Evolutionary conservation across 306 rosid species (phyloP).

Genomic region (Morella rubra): DNA sequence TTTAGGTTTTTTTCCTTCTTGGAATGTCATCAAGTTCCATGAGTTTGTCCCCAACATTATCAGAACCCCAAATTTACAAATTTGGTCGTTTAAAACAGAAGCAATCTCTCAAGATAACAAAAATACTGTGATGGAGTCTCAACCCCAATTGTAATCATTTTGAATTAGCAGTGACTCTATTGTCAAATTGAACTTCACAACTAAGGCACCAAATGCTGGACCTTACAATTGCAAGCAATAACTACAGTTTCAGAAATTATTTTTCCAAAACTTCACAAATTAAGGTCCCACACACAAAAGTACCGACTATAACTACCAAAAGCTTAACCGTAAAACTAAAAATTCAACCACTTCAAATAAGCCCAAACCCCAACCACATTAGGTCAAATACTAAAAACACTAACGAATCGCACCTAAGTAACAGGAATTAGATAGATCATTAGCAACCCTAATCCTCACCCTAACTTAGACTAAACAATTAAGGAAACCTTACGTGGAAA

Average conservation of each 20-base stretch:
- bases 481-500: background rate
- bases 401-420: background rate
- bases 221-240: background rate
- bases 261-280: background rate
- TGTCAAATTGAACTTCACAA: background rate
- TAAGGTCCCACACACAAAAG: background rate
- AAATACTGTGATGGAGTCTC: background rate
- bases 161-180: background rate
- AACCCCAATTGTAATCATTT: background rate
- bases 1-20: background rate
- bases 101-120: background rate
- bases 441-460: background rate
- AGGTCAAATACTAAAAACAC: background rate
- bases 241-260: background rate
- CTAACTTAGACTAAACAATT: background rate
- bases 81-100: background rate
- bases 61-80: background rate
- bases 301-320: background rate
- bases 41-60: background rate
- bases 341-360: background rate
- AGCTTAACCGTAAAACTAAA: background rate
- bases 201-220: background rate
- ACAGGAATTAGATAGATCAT: background rate
- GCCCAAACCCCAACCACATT: background rate
- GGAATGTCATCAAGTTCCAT: background rate